These are phyloP conservation scores for Ulvella scutata DNA, from an alignment of 139 green algal genomes.

Conservation along the genomic window DNA sequence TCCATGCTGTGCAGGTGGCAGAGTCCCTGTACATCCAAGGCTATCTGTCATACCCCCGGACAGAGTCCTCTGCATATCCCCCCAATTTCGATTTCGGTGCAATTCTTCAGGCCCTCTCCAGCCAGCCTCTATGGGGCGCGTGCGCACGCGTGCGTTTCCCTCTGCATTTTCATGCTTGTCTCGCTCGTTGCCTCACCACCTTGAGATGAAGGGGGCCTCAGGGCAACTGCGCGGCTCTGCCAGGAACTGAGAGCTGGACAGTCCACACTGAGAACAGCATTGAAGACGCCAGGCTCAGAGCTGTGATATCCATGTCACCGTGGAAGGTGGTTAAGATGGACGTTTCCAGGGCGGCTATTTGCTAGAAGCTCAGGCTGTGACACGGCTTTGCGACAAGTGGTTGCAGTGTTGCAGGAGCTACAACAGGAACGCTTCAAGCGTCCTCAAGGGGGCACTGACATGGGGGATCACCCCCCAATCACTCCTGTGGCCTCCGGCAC, in stretches of 20 bases:
- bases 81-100: conserved; percentile 61
- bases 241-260: too few relatives aligned
- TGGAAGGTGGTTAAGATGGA: too few relatives aligned
- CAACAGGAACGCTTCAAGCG: neutral
- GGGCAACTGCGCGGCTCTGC: too few relatives aligned
- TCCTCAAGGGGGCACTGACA: conserved; percentile 44
- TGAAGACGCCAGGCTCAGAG: too few relatives aligned
- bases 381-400: neutral
- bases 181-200: too few relatives aligned
- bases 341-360: too few relatives aligned
- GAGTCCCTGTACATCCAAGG: conserved; percentile 75
- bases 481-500: conserved; percentile 59
- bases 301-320: too few relatives aligned
- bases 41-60: conserved; percentile 77
- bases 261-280: too few relatives aligned
- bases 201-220: too few relatives aligned
- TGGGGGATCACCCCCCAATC: conserved; percentile 83
- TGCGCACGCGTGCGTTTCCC: conserved; percentile 49
- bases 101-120: conserved; percentile 30
- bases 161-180: too few relatives aligned
- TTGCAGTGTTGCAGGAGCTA: neutral
- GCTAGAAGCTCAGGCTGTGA: too few relatives aligned
- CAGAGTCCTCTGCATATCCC: conserved; percentile 71
- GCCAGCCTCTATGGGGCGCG: conserved; percentile 62
- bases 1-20: conserved; percentile 29